phyloP scores from a whole-genome alignment of 768 basidiomycete species.

The Boletus edulis region DNA sequence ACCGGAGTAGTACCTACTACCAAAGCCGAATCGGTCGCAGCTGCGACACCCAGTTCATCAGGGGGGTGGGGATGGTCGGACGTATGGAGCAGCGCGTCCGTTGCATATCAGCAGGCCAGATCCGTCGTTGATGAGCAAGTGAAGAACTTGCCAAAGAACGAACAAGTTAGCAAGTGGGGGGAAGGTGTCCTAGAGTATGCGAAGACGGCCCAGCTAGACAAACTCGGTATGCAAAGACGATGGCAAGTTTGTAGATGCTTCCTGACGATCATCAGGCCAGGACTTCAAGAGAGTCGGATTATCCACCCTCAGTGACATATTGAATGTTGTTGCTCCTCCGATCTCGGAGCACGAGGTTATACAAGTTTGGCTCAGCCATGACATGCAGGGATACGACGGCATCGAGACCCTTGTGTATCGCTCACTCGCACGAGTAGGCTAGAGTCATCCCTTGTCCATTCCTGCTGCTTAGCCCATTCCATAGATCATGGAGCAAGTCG shows the following conservation, averaged over 20 bases:
- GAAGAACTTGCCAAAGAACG: slow-evolving; percentile 80
- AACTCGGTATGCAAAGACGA: slow-evolving; percentile 62
- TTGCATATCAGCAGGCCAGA: slow-evolving; percentile 84
- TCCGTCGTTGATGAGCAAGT: slow-evolving; percentile 92
- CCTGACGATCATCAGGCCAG: slow-evolving; percentile 53
- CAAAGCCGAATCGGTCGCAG: slow-evolving; percentile 17
- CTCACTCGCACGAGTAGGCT: slow-evolving; percentile 70
- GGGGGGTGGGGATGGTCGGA: slow-evolving; percentile 79
- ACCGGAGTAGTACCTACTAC: slow-evolving; percentile 26
- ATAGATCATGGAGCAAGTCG: slow-evolving; percentile 91
- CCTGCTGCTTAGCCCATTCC: slow-evolving; percentile 2
- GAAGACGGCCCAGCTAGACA: slow-evolving; percentile 86
- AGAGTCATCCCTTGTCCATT: not conserved
- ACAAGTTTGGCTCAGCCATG: slow-evolving; percentile 92
- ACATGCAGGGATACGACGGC: slow-evolving; percentile 96
- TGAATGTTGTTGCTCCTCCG: slow-evolving; percentile 96
- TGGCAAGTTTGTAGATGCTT: not conserved
- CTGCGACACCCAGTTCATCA: slow-evolving; percentile 10
- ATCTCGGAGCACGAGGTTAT: slow-evolving; percentile 99
- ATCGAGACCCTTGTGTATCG: slow-evolving; percentile 93
- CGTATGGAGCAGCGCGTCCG: slow-evolving; percentile 86
- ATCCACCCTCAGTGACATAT: slow-evolving; percentile 85
- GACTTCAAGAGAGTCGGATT: slow-evolving; percentile 87
- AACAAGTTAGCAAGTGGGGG: slow-evolving; percentile 86
- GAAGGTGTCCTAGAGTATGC: slow-evolving; percentile 86